Evolutionary conservation across 75 land plant species (phyloP).

Genomic region (Ceratopteris richardii): DNA sequence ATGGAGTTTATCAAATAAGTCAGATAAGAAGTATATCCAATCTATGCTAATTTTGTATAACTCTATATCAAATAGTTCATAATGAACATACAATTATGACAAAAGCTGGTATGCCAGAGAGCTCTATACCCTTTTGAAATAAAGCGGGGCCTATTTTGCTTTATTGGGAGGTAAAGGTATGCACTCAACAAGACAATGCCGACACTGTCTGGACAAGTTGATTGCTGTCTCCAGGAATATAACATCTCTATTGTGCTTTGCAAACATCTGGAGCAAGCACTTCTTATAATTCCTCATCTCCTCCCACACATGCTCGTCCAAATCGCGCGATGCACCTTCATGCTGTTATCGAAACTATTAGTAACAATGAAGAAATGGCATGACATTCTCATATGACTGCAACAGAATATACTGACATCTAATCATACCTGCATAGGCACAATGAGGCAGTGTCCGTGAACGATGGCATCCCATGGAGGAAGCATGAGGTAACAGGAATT

Average conservation of each 20-base stretch:
- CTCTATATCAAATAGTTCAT: too few species aligned
- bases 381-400: not conserved
- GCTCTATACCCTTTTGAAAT: slow-evolving; percentile 79
- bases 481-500: slow-evolving; percentile 75
- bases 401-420: not conserved
- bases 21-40: too few species aligned
- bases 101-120: too few species aligned
- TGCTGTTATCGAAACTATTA: slow-evolving; percentile 50
- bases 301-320: slow-evolving; percentile 86
- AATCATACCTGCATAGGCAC: slow-evolving; percentile 68
- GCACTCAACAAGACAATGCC: slow-evolving; percentile 90
- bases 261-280: slow-evolving; percentile 89
- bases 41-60: too few species aligned
- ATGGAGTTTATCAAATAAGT: too few species aligned
- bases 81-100: too few species aligned
- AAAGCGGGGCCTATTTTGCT: slow-evolving; percentile 72
- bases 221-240: slow-evolving; percentile 83
- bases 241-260: slow-evolving; percentile 63
- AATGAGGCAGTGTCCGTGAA: slow-evolving; percentile 79
- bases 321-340: slow-evolving; percentile 71
- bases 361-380: not conserved
- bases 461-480: slow-evolving; percentile 75
- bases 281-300: slow-evolving; percentile 97
- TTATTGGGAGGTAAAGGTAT: slow-evolving; percentile 65
- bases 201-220: slow-evolving; percentile 56